Evolutionary conservation across 345 rosid genomes (phyloP), one percentile per base, ranked within the genome.

Genomic region (thale cress (Arabidopsis thaliana)): DNA sequence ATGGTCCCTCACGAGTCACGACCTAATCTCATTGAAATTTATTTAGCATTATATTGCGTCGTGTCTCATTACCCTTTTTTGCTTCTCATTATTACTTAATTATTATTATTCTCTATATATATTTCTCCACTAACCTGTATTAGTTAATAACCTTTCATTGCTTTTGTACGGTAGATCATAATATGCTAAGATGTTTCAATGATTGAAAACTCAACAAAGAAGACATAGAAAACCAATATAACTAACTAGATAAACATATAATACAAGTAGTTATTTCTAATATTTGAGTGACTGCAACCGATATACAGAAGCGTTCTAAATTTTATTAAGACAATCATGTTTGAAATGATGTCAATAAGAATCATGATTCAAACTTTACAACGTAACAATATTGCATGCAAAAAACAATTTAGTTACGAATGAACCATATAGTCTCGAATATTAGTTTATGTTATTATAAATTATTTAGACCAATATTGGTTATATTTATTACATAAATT

Each of bases 1-100:
- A 71, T 77, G 77, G 81, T 71, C 77, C 81, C 77, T 71, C 71
- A 23, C 24, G 67, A 68, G 64, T 71, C 66, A 40, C 33, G 72
- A 69, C 75, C 69, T 61, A 69, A 61, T 76, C 63, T 37, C 73
- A 13, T 48, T 74, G 13, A 36, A 44, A 44, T 20, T 53, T 67
- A 6, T n/a, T 40, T 41, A 40, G 64, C 73, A 70, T 16, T 16
- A 16, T 16, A 16, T 23, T 58, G 74, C 60, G 61, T 61, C 40
- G 67, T 16, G 28, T 63, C 55, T 64, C 59, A 60, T 53, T 52
- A 40, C 62, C 8, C 62, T 48, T 28, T 14, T 55, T 73, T 73
- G 64, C 62, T 55, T 32, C 49, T 22, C 57, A 32, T 64, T 51
- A 74, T 74, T 74, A 16, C 36, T 22, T 63, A 52, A 62, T 62